phyloP scores from a whole-genome alignment of 1,284 basidiomycete genomes.

The Rhodotorula sp. region DNA sequence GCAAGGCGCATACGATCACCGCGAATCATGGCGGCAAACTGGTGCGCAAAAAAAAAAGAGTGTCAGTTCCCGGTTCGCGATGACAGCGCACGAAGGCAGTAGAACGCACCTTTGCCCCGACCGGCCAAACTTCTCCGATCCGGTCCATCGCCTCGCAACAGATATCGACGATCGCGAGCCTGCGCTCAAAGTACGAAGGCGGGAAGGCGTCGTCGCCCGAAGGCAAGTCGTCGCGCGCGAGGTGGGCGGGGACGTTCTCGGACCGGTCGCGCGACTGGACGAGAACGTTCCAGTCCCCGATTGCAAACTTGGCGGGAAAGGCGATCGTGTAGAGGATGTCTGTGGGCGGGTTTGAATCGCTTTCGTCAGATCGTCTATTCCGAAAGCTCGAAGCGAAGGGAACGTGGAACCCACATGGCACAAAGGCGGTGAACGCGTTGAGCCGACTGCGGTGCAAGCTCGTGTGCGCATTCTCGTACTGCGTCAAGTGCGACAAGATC shows the following conservation, averaged over 20 bases:
- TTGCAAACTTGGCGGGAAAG: conserved; percentile 35
- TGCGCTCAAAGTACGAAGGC: conserved; percentile 19
- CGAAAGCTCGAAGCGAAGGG: too few relatives aligned
- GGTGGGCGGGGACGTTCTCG: conserved; percentile 27
- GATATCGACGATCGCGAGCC: conserved; percentile 27
- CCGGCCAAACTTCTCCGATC: conserved; percentile 31
- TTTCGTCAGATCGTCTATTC: background rate
- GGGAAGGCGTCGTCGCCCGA: conserved; percentile 39
- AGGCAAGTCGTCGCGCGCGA: conserved; percentile 16
- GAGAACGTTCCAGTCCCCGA: conserved; percentile 36
- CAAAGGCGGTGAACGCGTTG: conserved; percentile 32
- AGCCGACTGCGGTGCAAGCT: conserved; percentile 22
- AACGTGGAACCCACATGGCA: conserved; percentile 27
- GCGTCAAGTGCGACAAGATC: conserved; percentile 36
- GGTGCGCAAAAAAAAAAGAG: background rate
- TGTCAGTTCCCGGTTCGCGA: background rate
- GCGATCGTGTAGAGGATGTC: conserved; percentile 33
- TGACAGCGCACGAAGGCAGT: too few relatives aligned
- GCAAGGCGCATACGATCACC: conserved; percentile 25
- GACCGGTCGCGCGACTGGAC: conserved; percentile 26
- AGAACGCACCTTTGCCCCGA: conserved; percentile 30
- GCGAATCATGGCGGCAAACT: conserved; percentile 34
- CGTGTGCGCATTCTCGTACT: conserved; percentile 35
- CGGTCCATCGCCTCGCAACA: conserved; percentile 36
- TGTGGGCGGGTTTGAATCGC: background rate